phyloP scores from a whole-genome alignment of 2,329 filamentous ascomycete species.

The Kalaharituber pfeilii region DNA sequence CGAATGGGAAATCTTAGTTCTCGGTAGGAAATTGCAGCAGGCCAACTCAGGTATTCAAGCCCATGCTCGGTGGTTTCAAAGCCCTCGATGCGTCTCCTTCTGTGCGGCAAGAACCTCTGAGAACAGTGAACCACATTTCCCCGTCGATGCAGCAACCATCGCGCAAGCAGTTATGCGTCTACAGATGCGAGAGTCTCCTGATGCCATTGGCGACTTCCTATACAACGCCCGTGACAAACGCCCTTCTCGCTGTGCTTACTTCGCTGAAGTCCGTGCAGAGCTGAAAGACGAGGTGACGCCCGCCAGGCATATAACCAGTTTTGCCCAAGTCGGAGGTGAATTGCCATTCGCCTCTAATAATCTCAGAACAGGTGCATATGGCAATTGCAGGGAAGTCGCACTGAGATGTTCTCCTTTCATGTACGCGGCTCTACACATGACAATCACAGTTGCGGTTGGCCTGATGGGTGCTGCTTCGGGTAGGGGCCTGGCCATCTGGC shows the following conservation, averaged over 20 bases:
- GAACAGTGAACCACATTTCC: background rate
- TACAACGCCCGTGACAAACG: background rate
- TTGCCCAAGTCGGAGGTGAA: background rate
- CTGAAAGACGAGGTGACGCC: background rate
- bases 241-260: background rate
- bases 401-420: background rate
- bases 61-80: background rate
- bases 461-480: constrained; percentile 2
- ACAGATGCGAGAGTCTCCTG: background rate
- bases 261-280: background rate
- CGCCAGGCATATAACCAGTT: background rate
- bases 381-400: background rate
- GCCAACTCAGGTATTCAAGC: background rate
- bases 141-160: background rate
- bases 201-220: background rate
- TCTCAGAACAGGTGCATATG: background rate
- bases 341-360: background rate
- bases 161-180: background rate
- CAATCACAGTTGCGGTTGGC: background rate
- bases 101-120: background rate
- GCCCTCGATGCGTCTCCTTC: background rate
- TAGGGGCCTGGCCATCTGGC: constrained; percentile 2
- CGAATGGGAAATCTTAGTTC: background rate
- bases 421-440: background rate
- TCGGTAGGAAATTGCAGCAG: background rate